These are phyloP conservation scores for Colletotrichum aenigma DNA, from an alignment of 2,329 filamentous ascomycete species.

Conservation along the genomic window DNA sequence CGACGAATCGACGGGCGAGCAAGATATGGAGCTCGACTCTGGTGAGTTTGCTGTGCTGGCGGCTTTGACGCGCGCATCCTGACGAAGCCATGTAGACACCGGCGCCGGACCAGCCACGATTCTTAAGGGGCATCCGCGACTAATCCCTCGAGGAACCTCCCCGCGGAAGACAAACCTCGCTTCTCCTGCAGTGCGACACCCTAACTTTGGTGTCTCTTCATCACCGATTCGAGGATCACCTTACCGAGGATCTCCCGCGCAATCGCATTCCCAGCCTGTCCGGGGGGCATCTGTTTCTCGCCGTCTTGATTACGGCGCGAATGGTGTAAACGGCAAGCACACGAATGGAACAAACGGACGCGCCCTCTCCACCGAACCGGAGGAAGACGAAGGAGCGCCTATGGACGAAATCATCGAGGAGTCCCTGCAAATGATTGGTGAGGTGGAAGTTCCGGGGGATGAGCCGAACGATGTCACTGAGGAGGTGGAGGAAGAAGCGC, in stretches of 20 bases:
- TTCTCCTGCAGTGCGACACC: constrained; percentile 67
- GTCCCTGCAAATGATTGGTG: constrained; percentile 45
- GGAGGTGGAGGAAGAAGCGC: constrained; percentile 8
- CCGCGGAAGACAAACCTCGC: constrained; percentile 67
- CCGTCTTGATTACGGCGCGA: constrained; percentile 54
- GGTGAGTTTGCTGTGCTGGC: constrained; percentile 40
- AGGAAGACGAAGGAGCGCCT: constrained; percentile 29
- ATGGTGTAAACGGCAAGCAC: constrained; percentile 21
- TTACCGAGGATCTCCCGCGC: constrained; percentile 18
- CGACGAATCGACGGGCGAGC: constrained; percentile 39
- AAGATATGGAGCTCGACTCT: constrained; percentile 59
- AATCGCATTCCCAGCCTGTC: constrained; percentile 26
- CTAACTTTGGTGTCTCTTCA: constrained; percentile 58
- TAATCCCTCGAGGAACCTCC: constrained; percentile 40
- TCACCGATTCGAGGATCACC: constrained; percentile 50
- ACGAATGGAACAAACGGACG: constrained; percentile 29
- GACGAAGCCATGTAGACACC: constrained; percentile 41
- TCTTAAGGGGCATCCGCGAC: constrained; percentile 47
- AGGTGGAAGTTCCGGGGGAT: constrained; percentile 29
- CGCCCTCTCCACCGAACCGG: constrained; percentile 25
- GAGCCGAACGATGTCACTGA: constrained; percentile 23
- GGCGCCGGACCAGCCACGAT: constrained; percentile 59
- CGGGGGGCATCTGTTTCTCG: constrained; percentile 52
- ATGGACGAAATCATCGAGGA: constrained; percentile 35
- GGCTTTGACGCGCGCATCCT: constrained; percentile 13